Conservation (phyloP, 2,329 filamentous ascomycete genomes). For the Fusarium domesticum region DNA sequence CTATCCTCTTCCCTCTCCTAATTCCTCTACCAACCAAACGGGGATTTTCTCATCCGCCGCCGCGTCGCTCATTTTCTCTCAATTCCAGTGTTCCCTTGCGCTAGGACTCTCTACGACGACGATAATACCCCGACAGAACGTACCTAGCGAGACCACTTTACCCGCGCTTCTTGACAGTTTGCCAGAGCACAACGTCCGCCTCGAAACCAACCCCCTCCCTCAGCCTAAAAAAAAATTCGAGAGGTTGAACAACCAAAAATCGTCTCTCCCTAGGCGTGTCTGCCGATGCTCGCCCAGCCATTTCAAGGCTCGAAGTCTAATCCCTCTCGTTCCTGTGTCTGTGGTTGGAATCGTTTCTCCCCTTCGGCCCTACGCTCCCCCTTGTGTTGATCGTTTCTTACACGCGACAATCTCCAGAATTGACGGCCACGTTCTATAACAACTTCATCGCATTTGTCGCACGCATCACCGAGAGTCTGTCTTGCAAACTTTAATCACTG, state of each 20-base stretch:
- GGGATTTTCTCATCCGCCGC: constrained; percentile 15
- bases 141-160: constrained; percentile 7
- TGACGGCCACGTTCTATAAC: constrained; percentile 6
- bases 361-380: constrained; percentile 12
- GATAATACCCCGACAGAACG: constrained; percentile 17
- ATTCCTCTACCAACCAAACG: constrained; percentile 5
- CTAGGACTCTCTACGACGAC: constrained; percentile 5
- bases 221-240: constrained; percentile 29
- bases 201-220: constrained; percentile 25
- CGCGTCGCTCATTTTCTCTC: constrained; percentile 20
- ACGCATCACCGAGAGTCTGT: constrained; percentile 15
- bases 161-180: constrained; percentile 17
- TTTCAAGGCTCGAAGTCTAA: constrained; percentile 38
- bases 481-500: constrained; percentile 20
- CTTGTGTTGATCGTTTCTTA: constrained; percentile 17
- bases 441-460: constrained; percentile 6
- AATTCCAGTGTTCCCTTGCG: constrained; percentile 9
- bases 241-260: constrained; percentile 34
- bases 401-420: constrained; percentile 20
- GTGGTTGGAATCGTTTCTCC: constrained; percentile 24
- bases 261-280: constrained; percentile 24
- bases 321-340: constrained; percentile 32
- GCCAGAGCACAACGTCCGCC: constrained; percentile 21
- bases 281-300: constrained; percentile 46
- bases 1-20: constrained; percentile 20